These are phyloP conservation scores for Candida nanaspora DNA, from an alignment of 805 yeast species.

Conservation along the genomic window DNA sequence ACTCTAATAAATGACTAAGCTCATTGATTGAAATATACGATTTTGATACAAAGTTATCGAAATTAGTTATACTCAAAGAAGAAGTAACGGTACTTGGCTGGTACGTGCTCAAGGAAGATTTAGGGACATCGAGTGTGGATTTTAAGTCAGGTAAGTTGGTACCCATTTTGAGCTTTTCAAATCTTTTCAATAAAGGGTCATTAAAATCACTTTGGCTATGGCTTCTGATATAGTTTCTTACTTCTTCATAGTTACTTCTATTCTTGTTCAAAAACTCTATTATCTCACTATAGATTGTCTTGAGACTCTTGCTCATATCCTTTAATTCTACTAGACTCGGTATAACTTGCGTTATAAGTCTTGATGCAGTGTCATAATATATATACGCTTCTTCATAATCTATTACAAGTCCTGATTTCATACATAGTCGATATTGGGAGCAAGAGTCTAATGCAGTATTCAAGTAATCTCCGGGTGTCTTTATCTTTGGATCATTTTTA, in stretches of 20 bases:
- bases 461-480: conserved; percentile 12
- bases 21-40: conserved; percentile 12
- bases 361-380: conserved; percentile 20
- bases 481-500: not conserved
- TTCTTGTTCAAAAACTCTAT: conserved; percentile 11
- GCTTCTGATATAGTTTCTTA: conserved; percentile 6
- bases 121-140: not conserved
- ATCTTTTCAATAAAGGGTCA: conserved; percentile 9
- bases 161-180: conserved; percentile 14
- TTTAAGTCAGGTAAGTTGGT: not conserved
- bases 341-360: conserved; percentile 17
- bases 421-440: conserved; percentile 13
- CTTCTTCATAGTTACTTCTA: conserved; percentile 9
- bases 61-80: too few relatives aligned
- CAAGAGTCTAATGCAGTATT: conserved; percentile 21
- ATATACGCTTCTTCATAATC: conserved; percentile 18
- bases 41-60: conserved; percentile 4
- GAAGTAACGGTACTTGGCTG: not conserved
- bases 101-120: not conserved
- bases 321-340: conserved; percentile 11
- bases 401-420: conserved; percentile 2
- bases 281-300: conserved; percentile 13
- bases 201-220: conserved; percentile 2
- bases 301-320: conserved; percentile 6
- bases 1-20: conserved; percentile 21